phyloP scores from a whole-genome alignment of 257 asterid genomes.

The Ophiorrhiza pumila region DNA sequence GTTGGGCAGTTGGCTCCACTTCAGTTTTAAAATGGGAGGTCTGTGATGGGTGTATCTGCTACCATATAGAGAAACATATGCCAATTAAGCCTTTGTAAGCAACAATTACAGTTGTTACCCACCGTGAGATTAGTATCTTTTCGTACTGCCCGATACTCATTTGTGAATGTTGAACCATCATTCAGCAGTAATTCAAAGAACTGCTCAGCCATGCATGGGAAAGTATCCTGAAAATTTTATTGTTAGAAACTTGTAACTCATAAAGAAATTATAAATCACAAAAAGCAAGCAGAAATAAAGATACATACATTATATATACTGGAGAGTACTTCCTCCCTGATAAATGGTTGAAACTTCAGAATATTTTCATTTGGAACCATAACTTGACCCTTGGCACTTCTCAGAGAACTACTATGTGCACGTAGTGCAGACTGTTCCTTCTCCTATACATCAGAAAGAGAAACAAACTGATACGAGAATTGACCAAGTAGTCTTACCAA shows the following conservation, averaged over 20 bases:
- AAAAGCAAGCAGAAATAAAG: slow-evolving; percentile 7
- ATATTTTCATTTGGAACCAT: slow-evolving; percentile 45
- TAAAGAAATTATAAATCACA: slow-evolving; percentile 9
- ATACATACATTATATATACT: slow-evolving; percentile 57
- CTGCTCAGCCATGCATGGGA: slow-evolving; percentile 84
- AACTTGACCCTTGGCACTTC: slow-evolving; percentile 37
- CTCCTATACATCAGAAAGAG: slow-evolving; percentile 45
- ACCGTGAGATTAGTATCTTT: slow-evolving; percentile 79
- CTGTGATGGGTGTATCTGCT: not conserved
- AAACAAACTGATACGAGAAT: slow-evolving; percentile 7
- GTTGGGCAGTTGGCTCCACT: not conserved
- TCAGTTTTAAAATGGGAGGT: not conserved
- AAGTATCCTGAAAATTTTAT: slow-evolving; percentile 55
- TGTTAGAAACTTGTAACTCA: slow-evolving; percentile 1
- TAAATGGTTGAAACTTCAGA: slow-evolving; percentile 59
- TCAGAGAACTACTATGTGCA: slow-evolving; percentile 59
- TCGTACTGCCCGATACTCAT: slow-evolving; percentile 62
- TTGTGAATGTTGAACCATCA: slow-evolving; percentile 76
- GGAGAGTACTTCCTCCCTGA: slow-evolving; percentile 79
- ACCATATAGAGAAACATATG: not conserved
- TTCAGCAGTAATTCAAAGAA: slow-evolving; percentile 64
- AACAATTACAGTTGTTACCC: slow-evolving; percentile 25
- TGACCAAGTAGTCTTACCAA: not conserved
- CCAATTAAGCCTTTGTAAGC: not conserved
- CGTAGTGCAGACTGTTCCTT: slow-evolving; percentile 75